Evolutionary conservation across 169 alveolate genomes (phyloP).

Genomic region (Cryptosporidium canis): DNA sequence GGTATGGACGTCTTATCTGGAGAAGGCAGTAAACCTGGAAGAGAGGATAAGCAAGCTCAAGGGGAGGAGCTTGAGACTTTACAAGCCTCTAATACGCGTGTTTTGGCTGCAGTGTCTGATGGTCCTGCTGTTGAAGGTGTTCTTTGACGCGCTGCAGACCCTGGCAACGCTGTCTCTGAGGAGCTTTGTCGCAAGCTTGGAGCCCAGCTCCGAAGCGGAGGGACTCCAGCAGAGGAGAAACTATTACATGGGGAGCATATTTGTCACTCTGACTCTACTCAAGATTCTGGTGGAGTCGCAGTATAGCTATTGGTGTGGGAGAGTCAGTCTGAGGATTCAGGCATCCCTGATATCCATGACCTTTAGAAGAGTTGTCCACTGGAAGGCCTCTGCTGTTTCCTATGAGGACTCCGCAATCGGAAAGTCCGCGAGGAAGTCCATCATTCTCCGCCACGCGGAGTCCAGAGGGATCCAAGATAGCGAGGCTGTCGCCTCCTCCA

Average conservation of each 20-base stretch:
- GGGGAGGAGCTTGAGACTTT: slow-evolving; percentile 23
- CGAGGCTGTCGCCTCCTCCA: slow-evolving; percentile 69
- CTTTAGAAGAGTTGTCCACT: slow-evolving; percentile 62
- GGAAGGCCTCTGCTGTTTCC: slow-evolving; percentile 63
- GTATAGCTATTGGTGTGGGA: slow-evolving; percentile 71
- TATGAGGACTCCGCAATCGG: slow-evolving; percentile 27
- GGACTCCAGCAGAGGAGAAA: background rate
- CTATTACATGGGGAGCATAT: slow-evolving; percentile 29
- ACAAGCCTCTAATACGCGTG: slow-evolving; percentile 34
- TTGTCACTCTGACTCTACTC: slow-evolving; percentile 17
- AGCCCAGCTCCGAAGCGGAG: background rate
- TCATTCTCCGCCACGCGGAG: slow-evolving; percentile 53
- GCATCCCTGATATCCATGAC: slow-evolving; percentile 61
- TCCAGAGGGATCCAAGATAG: slow-evolving; percentile 61
- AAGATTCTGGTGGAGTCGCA: slow-evolving; percentile 58
- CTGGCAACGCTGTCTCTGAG: slow-evolving; percentile 52
- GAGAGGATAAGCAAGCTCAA: slow-evolving; percentile 50
- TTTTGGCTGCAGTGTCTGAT: slow-evolving; percentile 54
- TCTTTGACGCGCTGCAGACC: slow-evolving; percentile 40
- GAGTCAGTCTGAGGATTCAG: slow-evolving; percentile 64
- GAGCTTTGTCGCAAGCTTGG: slow-evolving; percentile 56
- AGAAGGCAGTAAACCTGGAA: slow-evolving; percentile 54
- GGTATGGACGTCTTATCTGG: slow-evolving; percentile 35
- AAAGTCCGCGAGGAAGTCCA: slow-evolving; percentile 62
- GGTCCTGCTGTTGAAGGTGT: slow-evolving; percentile 13